Percentiles rank a stretch among this genome's conserved stretches.
phyloP scores from a whole-genome alignment of 371 early-diverging fungal species.

The Mucor mucedo region DNA sequence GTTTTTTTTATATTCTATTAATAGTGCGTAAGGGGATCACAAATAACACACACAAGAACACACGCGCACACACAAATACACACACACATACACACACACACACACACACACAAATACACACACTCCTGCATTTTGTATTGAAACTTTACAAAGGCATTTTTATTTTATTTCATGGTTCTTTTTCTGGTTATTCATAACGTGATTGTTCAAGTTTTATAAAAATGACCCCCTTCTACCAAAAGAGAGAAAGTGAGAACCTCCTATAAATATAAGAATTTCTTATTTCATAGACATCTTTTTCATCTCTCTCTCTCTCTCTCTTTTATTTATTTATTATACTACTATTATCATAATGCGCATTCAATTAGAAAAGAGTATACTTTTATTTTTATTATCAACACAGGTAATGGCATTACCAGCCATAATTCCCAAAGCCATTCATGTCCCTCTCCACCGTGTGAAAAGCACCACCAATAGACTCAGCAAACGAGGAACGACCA shows the following conservation, averaged over 20 bases:
- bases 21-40: neutral
- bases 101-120: no score
- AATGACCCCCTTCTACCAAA: neutral
- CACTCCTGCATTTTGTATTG: neutral
- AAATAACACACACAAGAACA: no score
- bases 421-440: conserved; percentile 15
- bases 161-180: neutral
- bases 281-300: neutral
- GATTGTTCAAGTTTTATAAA: neutral
- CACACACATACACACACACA: no score
- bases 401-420: neutral
- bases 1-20: neutral
- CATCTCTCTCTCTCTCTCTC: neutral
- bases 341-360: no score
- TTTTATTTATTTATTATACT: neutral
- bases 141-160: neutral
- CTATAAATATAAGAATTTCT: neutral
- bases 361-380: neutral
- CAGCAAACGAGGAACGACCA: conserved; percentile 9
- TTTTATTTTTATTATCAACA: neutral
- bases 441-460: conserved; percentile 4
- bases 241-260: neutral
- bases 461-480: neutral
- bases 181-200: conserved; percentile 1
- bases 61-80: no score